Evolutionary conservation across 225 moss, liverwort and hornwort genomes (phyloP).

Genomic region (Antitrichia curtipendula): DNA sequence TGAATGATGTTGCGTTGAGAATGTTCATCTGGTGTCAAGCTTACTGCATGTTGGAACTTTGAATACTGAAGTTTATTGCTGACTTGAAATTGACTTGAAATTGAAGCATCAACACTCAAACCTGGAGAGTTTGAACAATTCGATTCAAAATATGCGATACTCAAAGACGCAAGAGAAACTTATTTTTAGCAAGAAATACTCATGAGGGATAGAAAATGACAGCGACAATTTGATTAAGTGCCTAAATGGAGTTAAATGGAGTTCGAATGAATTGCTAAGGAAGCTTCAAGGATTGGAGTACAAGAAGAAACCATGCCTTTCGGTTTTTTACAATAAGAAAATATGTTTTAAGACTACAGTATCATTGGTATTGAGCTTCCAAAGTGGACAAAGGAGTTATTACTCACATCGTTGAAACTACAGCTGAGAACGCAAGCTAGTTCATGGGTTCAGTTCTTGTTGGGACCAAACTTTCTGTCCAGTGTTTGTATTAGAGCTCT

Average conservation of each 20-base stretch:
- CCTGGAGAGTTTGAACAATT: background rate
- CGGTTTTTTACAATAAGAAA: no score
- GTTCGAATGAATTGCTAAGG: background rate
- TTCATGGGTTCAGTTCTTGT: slow-evolving; percentile 37
- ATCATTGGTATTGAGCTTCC: background rate
- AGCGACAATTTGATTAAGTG: no score
- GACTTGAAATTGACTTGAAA: background rate
- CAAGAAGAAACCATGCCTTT: background rate
- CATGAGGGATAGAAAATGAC: background rate
- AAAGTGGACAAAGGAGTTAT: background rate
- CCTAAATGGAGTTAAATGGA: background rate
- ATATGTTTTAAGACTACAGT: background rate
- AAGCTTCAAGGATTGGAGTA: background rate
- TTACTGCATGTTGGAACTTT: background rate
- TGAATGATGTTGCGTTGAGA: background rate
- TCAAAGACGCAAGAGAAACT: background rate
- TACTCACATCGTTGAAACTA: background rate
- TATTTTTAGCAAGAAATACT: background rate
- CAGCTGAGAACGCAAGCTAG: background rate
- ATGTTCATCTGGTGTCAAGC: no score
- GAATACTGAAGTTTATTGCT: background rate
- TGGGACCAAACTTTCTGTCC: slow-evolving; percentile 28
- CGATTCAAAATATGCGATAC: background rate
- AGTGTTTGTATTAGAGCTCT: background rate
- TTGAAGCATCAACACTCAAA: background rate